phyloP scores from a whole-genome alignment of 2,329 filamentous ascomycete genomes.

The Penicillium hordei region DNA sequence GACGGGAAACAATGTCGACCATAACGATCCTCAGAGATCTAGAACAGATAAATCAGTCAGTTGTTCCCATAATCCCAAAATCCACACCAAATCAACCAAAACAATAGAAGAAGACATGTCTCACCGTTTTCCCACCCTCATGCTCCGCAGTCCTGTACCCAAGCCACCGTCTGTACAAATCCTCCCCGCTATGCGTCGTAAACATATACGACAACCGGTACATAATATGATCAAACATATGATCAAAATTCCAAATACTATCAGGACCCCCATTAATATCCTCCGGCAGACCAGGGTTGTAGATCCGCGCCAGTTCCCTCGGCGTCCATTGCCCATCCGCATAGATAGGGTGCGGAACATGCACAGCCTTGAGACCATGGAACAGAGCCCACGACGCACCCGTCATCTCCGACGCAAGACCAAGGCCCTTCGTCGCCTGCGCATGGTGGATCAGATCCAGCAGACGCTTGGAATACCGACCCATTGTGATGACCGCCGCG shows the following conservation, averaged over 20 bases:
- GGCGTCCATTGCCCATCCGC: slow-evolving; percentile 58
- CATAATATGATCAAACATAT: slow-evolving; percentile 31
- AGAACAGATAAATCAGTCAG: not conserved
- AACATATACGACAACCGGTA: slow-evolving; percentile 32
- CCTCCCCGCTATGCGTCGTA: slow-evolving; percentile 42
- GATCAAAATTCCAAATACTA: slow-evolving; percentile 38
- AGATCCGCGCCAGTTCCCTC: slow-evolving; percentile 54
- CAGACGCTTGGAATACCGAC: slow-evolving; percentile 22
- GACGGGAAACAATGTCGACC: slow-evolving; percentile 28
- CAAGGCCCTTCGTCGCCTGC: slow-evolving; percentile 61
- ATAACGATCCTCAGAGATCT: slow-evolving; percentile 19
- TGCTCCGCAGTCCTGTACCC: slow-evolving; percentile 34
- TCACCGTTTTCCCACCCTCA: slow-evolving; percentile 21
- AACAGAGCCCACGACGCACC: slow-evolving; percentile 69
- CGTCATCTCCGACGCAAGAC: slow-evolving; percentile 79
- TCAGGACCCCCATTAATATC: slow-evolving; percentile 49
- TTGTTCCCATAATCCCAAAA: not conserved
- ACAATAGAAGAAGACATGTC: not conserved
- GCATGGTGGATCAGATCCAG: slow-evolving; percentile 66
- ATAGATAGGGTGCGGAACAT: slow-evolving; percentile 59
- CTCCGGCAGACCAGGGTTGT: slow-evolving; percentile 55
- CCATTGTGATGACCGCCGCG: slow-evolving; percentile 24
- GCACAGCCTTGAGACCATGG: slow-evolving; percentile 75
- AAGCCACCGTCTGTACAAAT: slow-evolving; percentile 58
- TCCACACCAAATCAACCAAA: not conserved